phyloP scores from a whole-genome alignment of 179 eudicot genomes.

The Corrigiola litoralis region DNA sequence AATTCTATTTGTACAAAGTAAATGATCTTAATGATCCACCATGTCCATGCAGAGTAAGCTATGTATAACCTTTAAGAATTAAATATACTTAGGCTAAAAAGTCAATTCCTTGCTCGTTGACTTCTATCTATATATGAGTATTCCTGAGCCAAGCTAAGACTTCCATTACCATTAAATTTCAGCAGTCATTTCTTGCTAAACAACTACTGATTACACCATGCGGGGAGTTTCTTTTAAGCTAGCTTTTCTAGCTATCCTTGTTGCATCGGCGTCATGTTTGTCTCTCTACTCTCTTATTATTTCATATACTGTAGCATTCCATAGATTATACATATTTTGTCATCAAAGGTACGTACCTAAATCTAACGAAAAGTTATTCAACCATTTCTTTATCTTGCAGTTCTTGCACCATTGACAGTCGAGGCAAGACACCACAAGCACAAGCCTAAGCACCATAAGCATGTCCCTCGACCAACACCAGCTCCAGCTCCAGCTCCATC shows the following conservation, averaged over 20 bases:
- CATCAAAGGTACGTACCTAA: neutral
- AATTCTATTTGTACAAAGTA: no score
- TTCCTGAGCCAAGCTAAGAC: neutral
- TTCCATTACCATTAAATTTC: neutral
- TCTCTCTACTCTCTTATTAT: neutral
- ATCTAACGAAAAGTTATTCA: neutral
- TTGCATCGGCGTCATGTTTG: slow-evolving; percentile 12
- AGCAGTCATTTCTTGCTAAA: no score
- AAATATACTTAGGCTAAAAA: no score
- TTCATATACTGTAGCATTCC: no score
- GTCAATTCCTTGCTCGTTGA: no score
- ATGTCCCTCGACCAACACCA: neutral
- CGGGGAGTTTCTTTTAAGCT: neutral
- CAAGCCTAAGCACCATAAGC: no score
- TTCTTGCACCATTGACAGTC: slow-evolving; percentile 3
- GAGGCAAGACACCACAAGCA: slow-evolving; percentile 14
- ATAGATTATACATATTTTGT: no score
- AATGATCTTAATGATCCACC: no score
- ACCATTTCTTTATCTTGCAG: neutral
- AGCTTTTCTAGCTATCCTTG: neutral
- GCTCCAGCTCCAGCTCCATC: neutral
- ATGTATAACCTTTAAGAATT: no score
- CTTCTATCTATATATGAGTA: no score
- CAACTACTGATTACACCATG: neutral
- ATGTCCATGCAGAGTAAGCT: no score